Conservation (phyloP, 1,284 basidiomycete species). For the Sporisorium reilianum region DNA sequence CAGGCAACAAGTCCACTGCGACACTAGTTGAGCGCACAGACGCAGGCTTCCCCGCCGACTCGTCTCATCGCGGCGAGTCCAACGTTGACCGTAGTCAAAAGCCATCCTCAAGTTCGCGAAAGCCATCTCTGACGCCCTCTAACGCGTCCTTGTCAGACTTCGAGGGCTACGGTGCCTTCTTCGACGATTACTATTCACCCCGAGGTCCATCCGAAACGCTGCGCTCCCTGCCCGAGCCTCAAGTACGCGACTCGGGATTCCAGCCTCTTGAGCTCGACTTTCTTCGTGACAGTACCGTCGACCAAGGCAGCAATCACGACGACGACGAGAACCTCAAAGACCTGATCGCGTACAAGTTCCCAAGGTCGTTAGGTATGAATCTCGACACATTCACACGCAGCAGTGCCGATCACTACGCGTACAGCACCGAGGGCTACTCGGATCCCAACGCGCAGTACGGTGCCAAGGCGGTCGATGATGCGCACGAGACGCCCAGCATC, state of each 20-base stretch:
- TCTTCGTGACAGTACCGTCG: not conserved
- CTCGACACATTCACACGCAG: conserved; percentile 24
- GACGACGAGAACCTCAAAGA: conserved; percentile 30
- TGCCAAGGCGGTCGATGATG: conserved; percentile 18
- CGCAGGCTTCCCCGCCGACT: not conserved
- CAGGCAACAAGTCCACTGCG: not conserved
- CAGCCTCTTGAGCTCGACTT: not conserved
- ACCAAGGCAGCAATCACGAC: not conserved
- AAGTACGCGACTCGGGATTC: not conserved
- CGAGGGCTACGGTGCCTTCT: conserved; percentile 21
- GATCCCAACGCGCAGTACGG: conserved; percentile 24
- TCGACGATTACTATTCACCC: conserved; percentile 17
- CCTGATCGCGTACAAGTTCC: conserved; percentile 16
- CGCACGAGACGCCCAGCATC: conserved; percentile 2
- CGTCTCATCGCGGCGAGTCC: not conserved
- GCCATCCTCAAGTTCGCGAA: not conserved
- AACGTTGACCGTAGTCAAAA: not conserved
- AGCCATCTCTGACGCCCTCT: not conserved
- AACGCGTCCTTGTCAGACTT: conserved; percentile 1
- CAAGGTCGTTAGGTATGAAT: conserved; percentile 33
- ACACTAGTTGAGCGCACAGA: conserved; percentile 1
- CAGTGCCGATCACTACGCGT: conserved; percentile 30
- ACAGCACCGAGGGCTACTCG: conserved; percentile 26
- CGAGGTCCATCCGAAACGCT: not conserved
- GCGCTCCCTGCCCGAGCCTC: not conserved